phyloP scores from a whole-genome alignment of 2,329 filamentous ascomycete genomes.

The Calonectria pauciramosa region DNA sequence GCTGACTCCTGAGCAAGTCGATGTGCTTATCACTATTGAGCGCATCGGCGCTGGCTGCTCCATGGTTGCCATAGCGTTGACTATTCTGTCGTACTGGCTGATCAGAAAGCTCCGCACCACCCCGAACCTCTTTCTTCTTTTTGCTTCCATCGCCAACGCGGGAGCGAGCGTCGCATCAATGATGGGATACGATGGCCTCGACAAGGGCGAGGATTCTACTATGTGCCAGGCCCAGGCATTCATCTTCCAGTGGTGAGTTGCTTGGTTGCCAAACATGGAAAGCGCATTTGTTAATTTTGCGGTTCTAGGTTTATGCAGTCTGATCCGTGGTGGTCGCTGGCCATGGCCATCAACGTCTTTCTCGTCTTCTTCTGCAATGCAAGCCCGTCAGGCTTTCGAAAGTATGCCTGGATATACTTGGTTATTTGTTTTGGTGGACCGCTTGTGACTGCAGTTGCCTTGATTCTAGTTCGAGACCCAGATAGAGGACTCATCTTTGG shows the following conservation, averaged over 20 bases:
- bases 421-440: conserved; percentile 79
- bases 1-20: conserved; percentile 54
- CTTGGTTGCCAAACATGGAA: neutral
- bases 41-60: conserved; percentile 67
- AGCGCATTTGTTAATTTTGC: neutral
- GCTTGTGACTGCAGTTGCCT: conserved; percentile 74
- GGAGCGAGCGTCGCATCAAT: conserved; percentile 75
- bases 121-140: conserved; percentile 65
- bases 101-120: conserved; percentile 69
- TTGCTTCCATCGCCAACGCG: conserved; percentile 57
- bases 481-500: conserved; percentile 63
- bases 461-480: conserved; percentile 69
- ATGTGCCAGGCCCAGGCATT: conserved; percentile 75
- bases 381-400: conserved; percentile 73
- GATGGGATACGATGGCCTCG: conserved; percentile 77
- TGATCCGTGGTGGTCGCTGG: conserved; percentile 82
- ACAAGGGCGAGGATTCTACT: conserved; percentile 63
- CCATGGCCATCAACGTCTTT: conserved; percentile 87
- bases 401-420: conserved; percentile 79
- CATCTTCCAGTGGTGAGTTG: conserved; percentile 72
- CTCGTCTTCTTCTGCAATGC: conserved; percentile 73
- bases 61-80: conserved; percentile 63
- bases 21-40: conserved; percentile 64
- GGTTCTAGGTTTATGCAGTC: conserved; percentile 79
- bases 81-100: conserved; percentile 62